Base-by-base conservation (phyloP, 495 filamentous ascomycete genomes). In the Haplographium delicatum region DNA sequence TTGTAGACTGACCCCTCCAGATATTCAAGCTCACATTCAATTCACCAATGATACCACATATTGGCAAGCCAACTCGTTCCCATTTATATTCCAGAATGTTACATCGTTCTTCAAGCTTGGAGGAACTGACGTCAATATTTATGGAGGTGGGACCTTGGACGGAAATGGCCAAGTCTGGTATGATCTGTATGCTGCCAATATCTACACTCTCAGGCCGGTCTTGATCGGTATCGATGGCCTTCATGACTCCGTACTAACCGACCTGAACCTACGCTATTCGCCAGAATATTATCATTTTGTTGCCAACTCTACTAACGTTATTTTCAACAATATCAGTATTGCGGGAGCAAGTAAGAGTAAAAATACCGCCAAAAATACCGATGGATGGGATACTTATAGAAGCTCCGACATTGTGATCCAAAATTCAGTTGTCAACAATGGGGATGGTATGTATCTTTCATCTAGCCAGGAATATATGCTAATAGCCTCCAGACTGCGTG, bases 101-200 rank as follows among this genome's bases (percentile, higher is more conserved):
- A 80, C 79, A 0, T 80, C 80, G 3, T 86, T 86, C 72, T 87
- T 82, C 74, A 74, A 79, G 64, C 70, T 86, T 50, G 82, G 83
- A 27, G 83, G 83, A 16, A 67, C 75, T 16, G 82, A 87, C 57
- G 81, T 87, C 26, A 82, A 84, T 54, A 67, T 87, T 38, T 87
- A 84, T 48, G 81, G 81, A 3, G 72, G 72, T 22, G 81, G 81
- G 25, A 82, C 71, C 3, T 60, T 84, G 8, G 72, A 83, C 57
- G 81, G 83, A 24, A 85, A 85, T 54, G 83, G 83, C 1, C 82
- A 88, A 62, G 72, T 80, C 11, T 86, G 82, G 80, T 87, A 86
- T 62, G 82, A 87, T 60, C 63, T 74, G 9, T 80, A 80, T 43
- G 76, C 73, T 1, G 47, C 59, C 25, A 66, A 86, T 52, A 64